phyloP scores from a whole-genome alignment of 2,329 filamentous ascomycete genomes.

The Lojkania enalia region DNA sequence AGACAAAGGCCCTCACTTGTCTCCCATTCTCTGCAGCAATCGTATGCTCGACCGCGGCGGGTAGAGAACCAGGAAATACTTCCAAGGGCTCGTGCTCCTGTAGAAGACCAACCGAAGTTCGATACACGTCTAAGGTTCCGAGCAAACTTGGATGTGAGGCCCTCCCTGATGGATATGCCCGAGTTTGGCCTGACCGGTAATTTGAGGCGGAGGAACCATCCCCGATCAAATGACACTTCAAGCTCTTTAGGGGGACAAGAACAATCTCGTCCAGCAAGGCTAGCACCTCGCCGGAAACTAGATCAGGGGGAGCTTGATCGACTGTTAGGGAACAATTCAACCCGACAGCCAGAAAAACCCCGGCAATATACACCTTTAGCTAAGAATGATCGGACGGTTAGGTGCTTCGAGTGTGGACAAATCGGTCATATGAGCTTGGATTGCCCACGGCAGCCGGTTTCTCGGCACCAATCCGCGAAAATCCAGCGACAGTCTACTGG shows the following conservation, averaged over 20 bases:
- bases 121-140: constrained; percentile 18
- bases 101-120: too few relatives aligned
- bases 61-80: too few relatives aligned
- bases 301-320: constrained; percentile 34
- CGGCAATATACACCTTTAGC: constrained; percentile 27
- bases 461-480: constrained; percentile 5
- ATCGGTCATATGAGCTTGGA: constrained; percentile 26
- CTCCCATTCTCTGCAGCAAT: constrained; percentile 7
- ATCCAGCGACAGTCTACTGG: neutral
- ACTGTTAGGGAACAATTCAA: constrained; percentile 24
- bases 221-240: neutral
- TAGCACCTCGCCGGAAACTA: constrained; percentile 24
- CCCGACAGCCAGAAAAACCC: constrained; percentile 1
- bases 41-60: too few relatives aligned
- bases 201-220: constrained; percentile 32
- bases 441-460: constrained; percentile 30
- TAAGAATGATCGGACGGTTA: constrained; percentile 26
- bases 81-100: too few relatives aligned
- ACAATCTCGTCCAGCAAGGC: constrained; percentile 6
- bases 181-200: constrained; percentile 28
- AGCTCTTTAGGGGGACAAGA: constrained; percentile 4
- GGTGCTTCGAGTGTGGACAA: constrained; percentile 36
- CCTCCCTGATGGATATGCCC: constrained; percentile 26
- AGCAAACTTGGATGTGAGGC: constrained; percentile 38
- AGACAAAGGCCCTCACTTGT: constrained; percentile 6